Evolutionary conservation across 83 land plant genomes (phyloP).

Genomic region (Diphasiastrum complanatum): DNA sequence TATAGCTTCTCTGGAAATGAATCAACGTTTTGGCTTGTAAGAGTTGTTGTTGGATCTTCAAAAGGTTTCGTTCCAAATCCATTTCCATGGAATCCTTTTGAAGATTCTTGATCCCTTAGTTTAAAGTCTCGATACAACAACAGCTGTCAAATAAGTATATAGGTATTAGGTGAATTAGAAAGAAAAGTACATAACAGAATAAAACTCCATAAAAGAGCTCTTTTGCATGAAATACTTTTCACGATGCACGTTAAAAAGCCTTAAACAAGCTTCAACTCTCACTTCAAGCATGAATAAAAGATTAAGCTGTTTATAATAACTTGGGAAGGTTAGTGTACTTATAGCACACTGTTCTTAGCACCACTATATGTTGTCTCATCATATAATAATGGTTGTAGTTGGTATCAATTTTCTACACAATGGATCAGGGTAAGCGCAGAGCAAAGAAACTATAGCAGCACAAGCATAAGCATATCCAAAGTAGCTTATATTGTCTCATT

Average conservation of each 20-base stretch:
- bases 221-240: not conserved
- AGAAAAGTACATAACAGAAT: not conserved
- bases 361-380: no score
- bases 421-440: no score
- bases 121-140: slow-evolving; percentile 33
- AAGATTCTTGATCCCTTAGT: slow-evolving; percentile 21
- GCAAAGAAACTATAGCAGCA: no score
- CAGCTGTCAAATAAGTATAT: slow-evolving; percentile 18
- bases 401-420: no score
- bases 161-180: not conserved
- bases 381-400: no score
- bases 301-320: no score
- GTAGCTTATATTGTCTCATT: no score
- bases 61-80: slow-evolving; percentile 12
- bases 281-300: no score
- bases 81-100: slow-evolving; percentile 6
- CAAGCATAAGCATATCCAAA: no score
- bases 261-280: not conserved
- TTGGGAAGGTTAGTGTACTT: no score
- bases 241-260: not conserved
- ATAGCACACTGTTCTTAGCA: no score
- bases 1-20: slow-evolving; percentile 4
- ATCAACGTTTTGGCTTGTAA: slow-evolving; percentile 3
- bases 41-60: not conserved
- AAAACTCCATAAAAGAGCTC: no score